phyloP scores from a whole-genome alignment of 345 rosid genomes.

The Moricandia moricandioides region DNA sequence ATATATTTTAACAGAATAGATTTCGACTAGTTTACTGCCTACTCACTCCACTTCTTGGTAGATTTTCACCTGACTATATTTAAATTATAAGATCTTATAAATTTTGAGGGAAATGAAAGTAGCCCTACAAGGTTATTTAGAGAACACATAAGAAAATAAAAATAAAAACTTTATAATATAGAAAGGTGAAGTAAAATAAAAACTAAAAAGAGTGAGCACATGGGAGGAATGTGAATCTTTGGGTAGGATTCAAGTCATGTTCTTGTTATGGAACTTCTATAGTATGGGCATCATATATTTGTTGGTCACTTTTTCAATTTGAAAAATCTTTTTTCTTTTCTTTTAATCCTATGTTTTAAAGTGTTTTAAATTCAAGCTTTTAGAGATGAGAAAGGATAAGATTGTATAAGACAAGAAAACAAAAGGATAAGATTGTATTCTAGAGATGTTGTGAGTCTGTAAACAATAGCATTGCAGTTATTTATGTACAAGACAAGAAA shows the following conservation, averaged over 20 bases:
- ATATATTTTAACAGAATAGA: not conserved
- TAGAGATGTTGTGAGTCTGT: not conserved
- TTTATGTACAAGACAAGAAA: too few relatives aligned
- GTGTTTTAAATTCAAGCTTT: not conserved
- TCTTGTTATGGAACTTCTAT: conserved; percentile 19
- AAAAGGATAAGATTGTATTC: conserved; percentile 16
- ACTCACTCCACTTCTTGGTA: conserved; percentile 13
- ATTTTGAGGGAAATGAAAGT: not conserved
- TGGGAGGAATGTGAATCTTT: conserved; percentile 34
- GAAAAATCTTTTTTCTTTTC: not conserved
- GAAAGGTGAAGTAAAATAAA: conserved; percentile 23
- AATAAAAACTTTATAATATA: not conserved
- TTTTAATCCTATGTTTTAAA: not conserved
- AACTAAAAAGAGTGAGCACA: conserved; percentile 21
- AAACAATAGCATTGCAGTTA: too few relatives aligned
- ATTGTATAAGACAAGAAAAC: conserved; percentile 20
- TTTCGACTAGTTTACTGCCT: not conserved
- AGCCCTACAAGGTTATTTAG: conserved; percentile 2
- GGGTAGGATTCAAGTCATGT: conserved; percentile 34
- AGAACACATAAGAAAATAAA: conserved; percentile 1
- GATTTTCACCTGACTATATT: conserved; percentile 19
- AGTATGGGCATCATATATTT: conserved; percentile 27
- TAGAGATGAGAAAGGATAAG: conserved; percentile 12
- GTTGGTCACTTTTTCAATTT: conserved; percentile 1
- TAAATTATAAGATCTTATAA: conserved; percentile 12